Evolutionary conservation across 2,329 filamentous ascomycete genomes (phyloP), one percentile per base, ranked within the genome.

Genomic region (Amauroascus niger): DNA sequence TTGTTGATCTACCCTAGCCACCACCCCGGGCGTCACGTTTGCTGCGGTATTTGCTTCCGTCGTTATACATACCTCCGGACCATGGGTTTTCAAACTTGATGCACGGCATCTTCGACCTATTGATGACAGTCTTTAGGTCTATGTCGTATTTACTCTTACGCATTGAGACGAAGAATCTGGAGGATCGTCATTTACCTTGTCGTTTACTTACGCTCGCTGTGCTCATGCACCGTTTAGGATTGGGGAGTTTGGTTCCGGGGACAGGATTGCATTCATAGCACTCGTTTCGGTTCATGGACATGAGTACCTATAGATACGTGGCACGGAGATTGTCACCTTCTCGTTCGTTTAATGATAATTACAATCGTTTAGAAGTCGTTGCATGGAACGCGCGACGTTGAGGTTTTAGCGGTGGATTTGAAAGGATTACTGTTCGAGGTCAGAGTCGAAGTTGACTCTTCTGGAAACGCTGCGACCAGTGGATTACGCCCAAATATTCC

Each of bases 171-270:
- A 30, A 30, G 37, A 43, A 53, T 39, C 20, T 40, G 43, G 37
- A n/a, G 18, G 18, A 24, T 48, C 20, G 44, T 58, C 54, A 50
- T 50, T 37, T 51, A 44, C 43, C 54, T 57, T 62, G 60, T 60
- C 63, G 47, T 60, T 59, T 24, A 57, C 63, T 60, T 72, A 57
- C 55, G 43, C 50, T 57, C 55, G 53, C 41, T 57, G 49, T 52
- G 52, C 55, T 49, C 55, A 53, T 57, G 55, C 22, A 28, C 30
- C 8, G 37, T 5, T 51, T 49, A 40, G 37, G 44, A 9, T 35
- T 48, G 30, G 52, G 26, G 41, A 47, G 32, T 53, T 55, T 40
- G 52, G 46, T 49, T 39, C 30, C 28, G 33, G 20, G 52, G 44
- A 48, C n/a, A 26, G 39, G 40, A 39, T 54, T 54, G 50, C 50